A percentile compares a stretch with the other conserved stretches of the same genome.
Evolutionary conservation across 2,329 filamentous ascomycete species (phyloP).

Genomic region (Colletotrichum lini): DNA sequence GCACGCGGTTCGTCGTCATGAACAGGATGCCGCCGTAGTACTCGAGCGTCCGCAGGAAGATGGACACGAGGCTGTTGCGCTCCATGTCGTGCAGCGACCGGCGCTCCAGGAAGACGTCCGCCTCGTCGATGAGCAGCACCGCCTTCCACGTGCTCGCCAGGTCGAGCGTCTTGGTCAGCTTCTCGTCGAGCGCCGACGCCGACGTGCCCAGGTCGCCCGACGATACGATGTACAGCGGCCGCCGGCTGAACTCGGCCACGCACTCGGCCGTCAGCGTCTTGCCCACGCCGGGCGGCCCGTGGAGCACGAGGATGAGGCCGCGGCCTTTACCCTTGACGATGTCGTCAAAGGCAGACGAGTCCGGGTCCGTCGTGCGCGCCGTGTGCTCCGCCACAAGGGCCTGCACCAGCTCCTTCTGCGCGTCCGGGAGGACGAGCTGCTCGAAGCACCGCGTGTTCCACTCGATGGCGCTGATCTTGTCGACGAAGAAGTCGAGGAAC

Average conservation of each 20-base stretch:
- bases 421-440: slow-evolving; percentile 62
- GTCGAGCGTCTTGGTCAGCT: slow-evolving; percentile 83
- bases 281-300: slow-evolving; percentile 64
- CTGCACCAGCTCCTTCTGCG: slow-evolving; percentile 65
- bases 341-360: slow-evolving; percentile 63
- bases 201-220: slow-evolving; percentile 81
- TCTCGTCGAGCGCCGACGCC: slow-evolving; percentile 73
- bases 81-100: slow-evolving; percentile 87
- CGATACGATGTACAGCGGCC: slow-evolving; percentile 65
- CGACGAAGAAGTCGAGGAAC: slow-evolving; percentile 65
- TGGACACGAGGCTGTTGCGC: slow-evolving; percentile 87
- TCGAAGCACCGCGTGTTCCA: slow-evolving; percentile 66
- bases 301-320: slow-evolving; percentile 64
- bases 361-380: slow-evolving; percentile 71
- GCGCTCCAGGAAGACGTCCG: slow-evolving; percentile 87
- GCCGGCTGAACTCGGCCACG: slow-evolving; percentile 64
- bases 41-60: slow-evolving; percentile 65
- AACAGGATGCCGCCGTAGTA: slow-evolving; percentile 67
- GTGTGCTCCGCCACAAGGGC: slow-evolving; percentile 72
- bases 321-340: slow-evolving; percentile 60
- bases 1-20: slow-evolving; percentile 66
- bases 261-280: slow-evolving; percentile 66
- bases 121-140: slow-evolving; percentile 88
- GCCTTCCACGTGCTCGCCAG: slow-evolving; percentile 90
- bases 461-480: slow-evolving; percentile 59